Evolutionary conservation across 441 rosid species (phyloP).

Genomic region (Bruguiera hainesii): DNA sequence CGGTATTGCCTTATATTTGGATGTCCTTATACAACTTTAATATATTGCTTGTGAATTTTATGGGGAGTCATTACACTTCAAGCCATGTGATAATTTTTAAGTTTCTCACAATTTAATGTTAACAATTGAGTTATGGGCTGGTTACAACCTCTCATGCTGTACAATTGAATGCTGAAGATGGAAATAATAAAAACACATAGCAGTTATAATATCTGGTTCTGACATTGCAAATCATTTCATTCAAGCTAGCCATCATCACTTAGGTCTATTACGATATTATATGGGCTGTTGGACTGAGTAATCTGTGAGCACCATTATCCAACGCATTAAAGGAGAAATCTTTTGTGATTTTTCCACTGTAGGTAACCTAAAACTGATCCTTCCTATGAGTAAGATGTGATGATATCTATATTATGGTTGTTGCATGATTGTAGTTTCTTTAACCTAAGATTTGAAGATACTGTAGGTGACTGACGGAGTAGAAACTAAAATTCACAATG

Average conservation of each 20-base stretch:
- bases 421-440: background rate
- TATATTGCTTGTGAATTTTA: background rate
- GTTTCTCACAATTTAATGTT: background rate
- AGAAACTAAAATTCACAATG: background rate
- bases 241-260: too few species aligned
- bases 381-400: too few species aligned
- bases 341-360: too few species aligned
- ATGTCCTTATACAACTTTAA: slow-evolving; percentile 1
- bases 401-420: background rate
- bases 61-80: background rate
- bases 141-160: background rate
- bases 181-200: background rate
- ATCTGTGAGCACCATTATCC: too few species aligned
- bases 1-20: slow-evolving; percentile 38
- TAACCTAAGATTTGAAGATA: too few species aligned
- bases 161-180: too few species aligned
- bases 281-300: too few species aligned
- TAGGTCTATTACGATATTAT: too few species aligned
- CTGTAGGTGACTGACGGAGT: too few species aligned
- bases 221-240: background rate
- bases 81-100: background rate
- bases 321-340: too few species aligned
- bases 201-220: background rate
- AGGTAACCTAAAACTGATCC: too few species aligned
- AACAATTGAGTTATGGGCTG: background rate